Evolutionary conservation across 2,329 filamentous ascomycete genomes (phyloP).

Genomic region (Colletotrichum scovillei): DNA sequence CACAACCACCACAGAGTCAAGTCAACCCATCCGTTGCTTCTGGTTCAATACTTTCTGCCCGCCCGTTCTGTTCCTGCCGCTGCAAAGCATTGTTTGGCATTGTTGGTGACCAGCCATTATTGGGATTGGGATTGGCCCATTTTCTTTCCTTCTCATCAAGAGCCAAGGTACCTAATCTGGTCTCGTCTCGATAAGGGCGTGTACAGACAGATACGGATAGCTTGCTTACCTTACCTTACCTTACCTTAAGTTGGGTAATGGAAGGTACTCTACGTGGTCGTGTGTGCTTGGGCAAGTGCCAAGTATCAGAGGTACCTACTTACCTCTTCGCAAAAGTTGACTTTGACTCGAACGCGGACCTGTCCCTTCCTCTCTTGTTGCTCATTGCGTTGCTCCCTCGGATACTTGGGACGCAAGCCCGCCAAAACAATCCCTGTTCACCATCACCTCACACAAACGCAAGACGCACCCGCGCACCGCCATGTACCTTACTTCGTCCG

Average conservation of each 20-base stretch:
- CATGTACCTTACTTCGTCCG: background rate
- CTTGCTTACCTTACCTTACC: too few species aligned
- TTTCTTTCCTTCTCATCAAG: constrained; percentile 8
- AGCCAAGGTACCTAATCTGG: background rate
- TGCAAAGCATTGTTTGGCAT: constrained; percentile 27
- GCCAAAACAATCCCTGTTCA: constrained; percentile 32
- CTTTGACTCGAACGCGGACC: background rate
- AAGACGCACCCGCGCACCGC: background rate
- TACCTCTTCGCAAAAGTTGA: background rate
- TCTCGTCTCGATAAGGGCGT: background rate
- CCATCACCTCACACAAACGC: constrained; percentile 32
- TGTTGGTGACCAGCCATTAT: constrained; percentile 8
- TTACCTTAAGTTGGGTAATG: too few species aligned
- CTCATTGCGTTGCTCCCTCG: constrained; percentile 5
- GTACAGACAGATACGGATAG: background rate
- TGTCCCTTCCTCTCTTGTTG: background rate
- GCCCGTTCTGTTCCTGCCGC: constrained; percentile 19
- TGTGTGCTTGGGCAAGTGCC: constrained; percentile 3
- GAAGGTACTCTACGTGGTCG: background rate
- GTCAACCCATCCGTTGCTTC: background rate
- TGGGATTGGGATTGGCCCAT: constrained; percentile 8
- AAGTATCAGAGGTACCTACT: background rate
- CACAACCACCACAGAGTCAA: background rate
- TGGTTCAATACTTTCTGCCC: constrained; percentile 19
- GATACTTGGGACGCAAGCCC: constrained; percentile 17